These are phyloP conservation scores for Thozetella sp. DNA, from an alignment of 495 filamentous ascomycete species.

Conservation along the genomic window DNA sequence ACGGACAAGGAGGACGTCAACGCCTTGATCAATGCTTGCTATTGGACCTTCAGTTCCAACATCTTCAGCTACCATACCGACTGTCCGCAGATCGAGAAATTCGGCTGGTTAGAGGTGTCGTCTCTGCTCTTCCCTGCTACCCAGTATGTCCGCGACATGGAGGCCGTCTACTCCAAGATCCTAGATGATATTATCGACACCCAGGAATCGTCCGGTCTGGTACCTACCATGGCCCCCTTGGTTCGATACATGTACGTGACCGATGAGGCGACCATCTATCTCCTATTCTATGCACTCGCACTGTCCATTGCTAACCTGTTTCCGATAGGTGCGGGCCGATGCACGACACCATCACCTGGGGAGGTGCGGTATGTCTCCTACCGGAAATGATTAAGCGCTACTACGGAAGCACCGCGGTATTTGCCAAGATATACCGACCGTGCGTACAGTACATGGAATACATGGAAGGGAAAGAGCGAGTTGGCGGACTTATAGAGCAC, in stretches of 20 bases:
- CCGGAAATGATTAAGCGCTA: neutral
- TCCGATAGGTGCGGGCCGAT: neutral
- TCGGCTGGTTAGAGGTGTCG: neutral
- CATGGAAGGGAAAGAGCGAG: neutral
- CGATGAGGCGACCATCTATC: neutral
- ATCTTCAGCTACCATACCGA: conserved; percentile 3
- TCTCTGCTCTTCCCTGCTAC: neutral
- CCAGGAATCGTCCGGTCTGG: neutral
- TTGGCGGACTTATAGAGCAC: neutral
- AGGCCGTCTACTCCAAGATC: neutral
- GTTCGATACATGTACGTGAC: neutral
- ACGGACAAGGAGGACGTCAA: conserved; percentile 2
- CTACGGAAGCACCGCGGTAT: neutral
- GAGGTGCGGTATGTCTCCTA: neutral
- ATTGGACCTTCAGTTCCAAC: conserved; percentile 4
- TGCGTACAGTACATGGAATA: conserved; percentile 2
- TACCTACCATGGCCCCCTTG: neutral
- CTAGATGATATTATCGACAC: conserved; percentile 1
- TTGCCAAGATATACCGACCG: neutral
- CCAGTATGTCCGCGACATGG: conserved; percentile 1
- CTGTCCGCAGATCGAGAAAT: conserved; percentile 3
- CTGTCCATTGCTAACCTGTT: neutral
- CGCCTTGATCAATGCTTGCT: conserved; percentile 3
- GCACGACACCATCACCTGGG: conserved; percentile 1
- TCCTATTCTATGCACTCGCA: neutral